Conservation (phyloP, 805 yeast genomes). For the Candida boidinii region DNA sequence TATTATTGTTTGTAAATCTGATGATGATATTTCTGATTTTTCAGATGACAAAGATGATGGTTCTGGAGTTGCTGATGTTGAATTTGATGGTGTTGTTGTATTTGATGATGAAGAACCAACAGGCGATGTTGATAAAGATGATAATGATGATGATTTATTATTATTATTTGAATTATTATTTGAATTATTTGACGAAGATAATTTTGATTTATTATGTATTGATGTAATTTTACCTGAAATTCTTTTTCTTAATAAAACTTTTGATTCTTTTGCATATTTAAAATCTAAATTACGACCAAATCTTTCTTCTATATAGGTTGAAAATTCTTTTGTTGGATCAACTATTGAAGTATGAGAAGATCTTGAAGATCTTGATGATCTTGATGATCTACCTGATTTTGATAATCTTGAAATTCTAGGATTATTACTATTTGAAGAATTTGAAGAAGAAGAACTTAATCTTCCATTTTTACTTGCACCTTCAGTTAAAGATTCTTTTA, state of each 20-base stretch:
- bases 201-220: no score
- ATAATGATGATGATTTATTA: no score
- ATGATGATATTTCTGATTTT: not conserved
- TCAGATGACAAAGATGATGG: not conserved
- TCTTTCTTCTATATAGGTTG: constrained; percentile 74
- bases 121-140: no score
- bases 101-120: no score
- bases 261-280: constrained; percentile 68
- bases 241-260: constrained; percentile 61
- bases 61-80: no score
- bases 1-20: no score
- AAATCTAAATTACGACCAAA: constrained; percentile 85
- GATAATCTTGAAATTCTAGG: constrained; percentile 4
- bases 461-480: not conserved
- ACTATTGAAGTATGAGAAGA: constrained; percentile 2
- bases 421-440: constrained; percentile 9
- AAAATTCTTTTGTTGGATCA: constrained; percentile 37
- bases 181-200: not conserved
- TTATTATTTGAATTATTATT: constrained; percentile 13
- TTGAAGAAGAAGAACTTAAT: not conserved
- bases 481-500: constrained; percentile 30
- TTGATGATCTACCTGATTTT: constrained; percentile 1
- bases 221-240: constrained; percentile 55
- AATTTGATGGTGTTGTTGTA: no score
- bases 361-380: constrained; percentile 3